Conservation (phyloP, 2,329 filamentous ascomycete genomes). For the Helotiales sp. region DNA sequence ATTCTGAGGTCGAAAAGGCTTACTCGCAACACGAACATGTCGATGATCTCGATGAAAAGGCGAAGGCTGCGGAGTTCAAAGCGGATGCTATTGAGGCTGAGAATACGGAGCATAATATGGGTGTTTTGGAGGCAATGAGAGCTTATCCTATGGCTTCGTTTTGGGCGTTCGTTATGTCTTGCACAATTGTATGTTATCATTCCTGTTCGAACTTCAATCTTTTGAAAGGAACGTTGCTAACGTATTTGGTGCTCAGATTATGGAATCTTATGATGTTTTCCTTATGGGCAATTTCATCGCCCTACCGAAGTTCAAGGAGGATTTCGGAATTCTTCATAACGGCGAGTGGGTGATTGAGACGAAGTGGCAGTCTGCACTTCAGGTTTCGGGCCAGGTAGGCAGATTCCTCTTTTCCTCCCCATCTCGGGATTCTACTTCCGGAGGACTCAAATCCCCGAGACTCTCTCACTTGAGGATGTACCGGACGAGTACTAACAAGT, state of each 20-base stretch:
- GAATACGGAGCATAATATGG: conserved; percentile 57
- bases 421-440: neutral
- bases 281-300: conserved; percentile 64
- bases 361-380: conserved; percentile 63
- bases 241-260: conserved; percentile 52
- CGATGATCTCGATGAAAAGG: conserved; percentile 43
- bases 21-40: conserved; percentile 35
- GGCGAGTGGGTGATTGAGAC: conserved; percentile 51
- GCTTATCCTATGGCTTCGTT: conserved; percentile 58
- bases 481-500: neutral
- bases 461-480: no score
- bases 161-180: conserved; percentile 61
- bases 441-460: no score
- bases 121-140: conserved; percentile 53
- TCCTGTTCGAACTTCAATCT: neutral
- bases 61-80: conserved; percentile 37
- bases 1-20: conserved; percentile 26
- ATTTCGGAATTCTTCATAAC: conserved; percentile 52
- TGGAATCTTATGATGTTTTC: conserved; percentile 69
- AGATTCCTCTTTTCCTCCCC: neutral
- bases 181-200: conserved; percentile 29
- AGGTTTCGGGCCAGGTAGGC: conserved; percentile 49
- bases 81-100: conserved; percentile 54
- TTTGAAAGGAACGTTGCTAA: neutral
- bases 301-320: conserved; percentile 50